Evolutionary conservation across 306 rosid species (phyloP), one percentile per base, ranked within the genome.

Genomic region (Arachis stenosperma): DNA sequence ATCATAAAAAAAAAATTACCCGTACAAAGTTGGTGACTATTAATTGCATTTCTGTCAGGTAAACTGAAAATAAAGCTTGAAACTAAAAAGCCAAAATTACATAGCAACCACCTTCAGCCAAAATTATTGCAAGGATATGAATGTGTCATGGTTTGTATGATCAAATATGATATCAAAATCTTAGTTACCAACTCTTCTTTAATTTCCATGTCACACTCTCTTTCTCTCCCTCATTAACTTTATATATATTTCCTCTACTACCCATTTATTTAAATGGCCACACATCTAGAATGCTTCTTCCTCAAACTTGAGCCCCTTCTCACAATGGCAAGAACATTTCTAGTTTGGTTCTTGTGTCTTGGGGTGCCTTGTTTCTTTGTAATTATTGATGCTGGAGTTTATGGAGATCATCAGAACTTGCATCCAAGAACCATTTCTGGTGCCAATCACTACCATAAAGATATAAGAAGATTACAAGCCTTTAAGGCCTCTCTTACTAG

Each of bases 71-170:
- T 10, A 11, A 4, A 7, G 41, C 17, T 47, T 8, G 33, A 5
- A 42, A 7, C 7, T 29, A 65, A 14, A 15, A 52, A 7, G 46
- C 10, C 33, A 22, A 22, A 22, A 22, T 22, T 22, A 67, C 61
- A 66, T 2, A 53, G 8, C 61, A 66, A 42, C 56, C 61, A 43
- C 43, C 67, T 22, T 22, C 27, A 22, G 27, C 56, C 61, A 73
- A 47, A 75, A 51, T 55, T 36, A 61, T 62, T 9, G 12, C 37
- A 33, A 33, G 27, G 27, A 22, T 22, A 22, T 22, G 27, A 22
- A 22, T 83, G 96, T 84, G 88, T 78, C 29, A 71, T 65, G 41
- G 3, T 33, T 33, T 75, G 89, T 69, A 60, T 90, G 93, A 84
- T 69, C 76, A 61, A n/a, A 43, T 83, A 81, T 52, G 53, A 75